Evolutionary conservation across 495 filamentous ascomycete species (phyloP).

Genomic region (Xylaria curta): DNA sequence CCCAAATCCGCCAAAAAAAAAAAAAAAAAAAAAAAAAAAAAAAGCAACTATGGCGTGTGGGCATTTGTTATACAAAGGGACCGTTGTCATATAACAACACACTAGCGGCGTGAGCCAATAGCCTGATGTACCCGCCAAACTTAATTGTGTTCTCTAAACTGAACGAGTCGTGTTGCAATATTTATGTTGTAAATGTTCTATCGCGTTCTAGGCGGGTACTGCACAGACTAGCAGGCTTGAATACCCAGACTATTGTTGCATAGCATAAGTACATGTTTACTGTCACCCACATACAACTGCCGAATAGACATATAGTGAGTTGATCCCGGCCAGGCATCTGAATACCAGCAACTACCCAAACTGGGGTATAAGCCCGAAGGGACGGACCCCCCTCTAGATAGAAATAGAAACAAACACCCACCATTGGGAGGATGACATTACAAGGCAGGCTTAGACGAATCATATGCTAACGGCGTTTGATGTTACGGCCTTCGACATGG

Average conservation of each 20-base stretch:
- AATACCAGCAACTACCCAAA: slow-evolving; percentile 15
- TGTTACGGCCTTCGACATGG: slow-evolving; percentile 10
- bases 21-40: not conserved
- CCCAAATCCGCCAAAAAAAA: not conserved
- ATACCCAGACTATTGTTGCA: slow-evolving; percentile 3
- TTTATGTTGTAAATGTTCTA: not conserved
- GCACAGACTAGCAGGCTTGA: slow-evolving; percentile 1
- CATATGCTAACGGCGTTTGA: slow-evolving; percentile 1
- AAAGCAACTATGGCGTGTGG: not conserved
- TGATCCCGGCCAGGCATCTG: slow-evolving; percentile 16
- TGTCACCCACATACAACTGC: slow-evolving; percentile 24
- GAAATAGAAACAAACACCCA: slow-evolving; percentile 26
- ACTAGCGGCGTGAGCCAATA: not conserved
- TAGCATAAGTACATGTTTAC: not conserved
- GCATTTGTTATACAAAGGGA: not conserved
- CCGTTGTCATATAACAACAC: not conserved
- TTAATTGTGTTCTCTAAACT: not conserved
- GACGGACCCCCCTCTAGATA: slow-evolving; percentile 3
- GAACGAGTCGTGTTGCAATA: not conserved
- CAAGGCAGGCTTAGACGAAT: not conserved
- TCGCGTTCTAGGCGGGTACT: not conserved
- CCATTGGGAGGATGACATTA: slow-evolving; percentile 12
- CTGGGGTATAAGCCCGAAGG: slow-evolving; percentile 28
- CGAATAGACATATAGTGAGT: slow-evolving; percentile 15
- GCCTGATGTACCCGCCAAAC: not conserved